These are phyloP conservation scores for Clohesyomyces aquaticus DNA, from an alignment of 495 filamentous ascomycete genomes.

Conservation along the genomic window DNA sequence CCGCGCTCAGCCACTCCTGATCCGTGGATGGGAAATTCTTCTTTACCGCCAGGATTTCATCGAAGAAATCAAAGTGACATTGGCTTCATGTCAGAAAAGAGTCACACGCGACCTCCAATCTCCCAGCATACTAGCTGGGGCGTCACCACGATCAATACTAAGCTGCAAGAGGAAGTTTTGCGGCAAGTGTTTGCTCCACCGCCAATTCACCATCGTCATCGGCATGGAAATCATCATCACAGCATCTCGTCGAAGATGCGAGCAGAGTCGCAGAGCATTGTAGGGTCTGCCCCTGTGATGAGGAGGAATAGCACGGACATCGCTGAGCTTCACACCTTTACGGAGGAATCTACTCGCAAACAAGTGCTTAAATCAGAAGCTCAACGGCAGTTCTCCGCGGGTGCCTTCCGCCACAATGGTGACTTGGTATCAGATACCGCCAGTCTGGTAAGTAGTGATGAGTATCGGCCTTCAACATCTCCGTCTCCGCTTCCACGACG, in stretches of 20 bases:
- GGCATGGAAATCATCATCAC: conserved; percentile 65
- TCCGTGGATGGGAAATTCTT: conserved; percentile 30
- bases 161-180: conserved; percentile 87
- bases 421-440: not conserved
- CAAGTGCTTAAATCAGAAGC: conserved; percentile 38
- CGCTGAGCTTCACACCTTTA: conserved; percentile 15
- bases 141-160: conserved; percentile 89
- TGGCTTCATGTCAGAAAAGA: conserved; percentile 16
- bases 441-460: not conserved
- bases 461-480: conserved; percentile 15
- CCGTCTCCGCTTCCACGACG: conserved; percentile 48
- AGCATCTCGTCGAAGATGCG: conserved; percentile 39
- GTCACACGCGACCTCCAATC: conserved; percentile 43
- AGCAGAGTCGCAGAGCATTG: conserved; percentile 31
- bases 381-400: conserved; percentile 15
- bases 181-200: conserved; percentile 91
- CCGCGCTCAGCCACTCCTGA: conserved; percentile 38
- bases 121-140: conserved; percentile 77
- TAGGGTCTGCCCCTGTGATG: conserved; percentile 31
- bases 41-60: conserved; percentile 32
- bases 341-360: conserved; percentile 37
- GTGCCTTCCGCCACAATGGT: not conserved
- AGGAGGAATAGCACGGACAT: conserved; percentile 37
- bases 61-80: conserved; percentile 40
- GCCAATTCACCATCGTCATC: conserved; percentile 67